A percentile compares a stretch with the other conserved stretches of the same genome.
Conservation (phyloP, 805 yeast genomes). For the Teunomyces tritomae region DNA sequence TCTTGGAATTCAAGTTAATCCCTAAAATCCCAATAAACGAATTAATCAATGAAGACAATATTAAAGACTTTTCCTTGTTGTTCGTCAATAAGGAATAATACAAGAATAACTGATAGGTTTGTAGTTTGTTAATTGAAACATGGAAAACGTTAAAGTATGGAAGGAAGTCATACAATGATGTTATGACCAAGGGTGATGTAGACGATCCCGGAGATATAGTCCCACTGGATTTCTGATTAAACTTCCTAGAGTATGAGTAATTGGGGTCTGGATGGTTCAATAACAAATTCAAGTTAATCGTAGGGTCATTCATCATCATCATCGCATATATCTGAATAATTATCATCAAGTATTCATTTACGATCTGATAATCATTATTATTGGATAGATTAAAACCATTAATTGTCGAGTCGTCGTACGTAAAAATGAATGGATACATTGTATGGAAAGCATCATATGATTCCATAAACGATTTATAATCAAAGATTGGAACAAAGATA, state of each 20-base stretch:
- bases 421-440: constrained; percentile 47
- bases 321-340: constrained; percentile 51
- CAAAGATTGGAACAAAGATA: constrained; percentile 53
- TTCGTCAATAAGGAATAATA: constrained; percentile 46
- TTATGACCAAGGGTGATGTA: constrained; percentile 20
- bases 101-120: constrained; percentile 48
- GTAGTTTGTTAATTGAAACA: constrained; percentile 47
- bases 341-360: constrained; percentile 42
- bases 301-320: constrained; percentile 49
- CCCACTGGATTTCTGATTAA: constrained; percentile 1
- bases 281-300: constrained; percentile 39
- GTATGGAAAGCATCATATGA: constrained; percentile 48
- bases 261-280: constrained; percentile 37
- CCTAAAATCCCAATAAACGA: constrained; percentile 43
- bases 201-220: constrained; percentile 3
- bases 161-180: constrained; percentile 43
- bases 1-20: constrained; percentile 40
- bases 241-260: constrained; percentile 15
- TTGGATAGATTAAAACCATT: constrained; percentile 47
- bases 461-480: constrained; percentile 51
- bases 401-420: constrained; percentile 45
- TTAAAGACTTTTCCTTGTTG: constrained; percentile 39
- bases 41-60: constrained; percentile 38
- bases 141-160: constrained; percentile 49
- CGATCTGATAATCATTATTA: constrained; percentile 40